Evolutionary conservation across 495 filamentous ascomycete genomes (phyloP).

Genomic region (Lophiotrema nucula): DNA sequence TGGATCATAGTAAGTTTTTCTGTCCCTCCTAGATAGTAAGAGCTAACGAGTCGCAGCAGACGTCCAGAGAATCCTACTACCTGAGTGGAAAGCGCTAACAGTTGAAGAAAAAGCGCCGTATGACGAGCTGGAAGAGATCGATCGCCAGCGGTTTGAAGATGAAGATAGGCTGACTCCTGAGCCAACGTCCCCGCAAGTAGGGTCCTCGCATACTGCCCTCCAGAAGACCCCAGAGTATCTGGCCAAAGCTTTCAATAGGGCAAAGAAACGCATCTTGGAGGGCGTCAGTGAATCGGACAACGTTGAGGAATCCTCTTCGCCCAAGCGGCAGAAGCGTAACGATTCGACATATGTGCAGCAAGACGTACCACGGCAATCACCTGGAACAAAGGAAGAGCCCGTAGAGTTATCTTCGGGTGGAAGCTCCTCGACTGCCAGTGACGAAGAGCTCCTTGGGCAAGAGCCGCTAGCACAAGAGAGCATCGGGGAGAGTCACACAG

Average conservation of each 20-base stretch:
- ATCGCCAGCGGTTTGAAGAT: slow-evolving; percentile 11
- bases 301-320: too few species aligned
- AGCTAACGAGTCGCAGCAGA: slow-evolving; percentile 4
- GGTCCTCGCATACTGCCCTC: slow-evolving; percentile 2
- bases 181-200: not conserved
- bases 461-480: not conserved
- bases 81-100: slow-evolving; percentile 8
- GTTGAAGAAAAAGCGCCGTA: slow-evolving; percentile 21
- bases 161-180: too few species aligned
- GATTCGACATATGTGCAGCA: too few species aligned
- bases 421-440: not conserved
- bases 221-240: slow-evolving; percentile 10
- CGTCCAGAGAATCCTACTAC: slow-evolving; percentile 2
- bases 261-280: slow-evolving; percentile 15
- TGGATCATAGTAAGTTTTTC: not conserved
- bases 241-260: slow-evolving; percentile 4
- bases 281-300: too few species aligned
- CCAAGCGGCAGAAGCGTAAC: too few species aligned
- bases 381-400: slow-evolving; percentile 2
- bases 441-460: not conserved
- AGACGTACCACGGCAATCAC: too few species aligned
- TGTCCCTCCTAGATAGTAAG: not conserved
- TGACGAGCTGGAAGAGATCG: slow-evolving; percentile 14
- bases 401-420: slow-evolving; percentile 14
- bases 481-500: not conserved